Conservation (phyloP, 805 yeast genomes). For the Kockiozyma suomiensis region DNA sequence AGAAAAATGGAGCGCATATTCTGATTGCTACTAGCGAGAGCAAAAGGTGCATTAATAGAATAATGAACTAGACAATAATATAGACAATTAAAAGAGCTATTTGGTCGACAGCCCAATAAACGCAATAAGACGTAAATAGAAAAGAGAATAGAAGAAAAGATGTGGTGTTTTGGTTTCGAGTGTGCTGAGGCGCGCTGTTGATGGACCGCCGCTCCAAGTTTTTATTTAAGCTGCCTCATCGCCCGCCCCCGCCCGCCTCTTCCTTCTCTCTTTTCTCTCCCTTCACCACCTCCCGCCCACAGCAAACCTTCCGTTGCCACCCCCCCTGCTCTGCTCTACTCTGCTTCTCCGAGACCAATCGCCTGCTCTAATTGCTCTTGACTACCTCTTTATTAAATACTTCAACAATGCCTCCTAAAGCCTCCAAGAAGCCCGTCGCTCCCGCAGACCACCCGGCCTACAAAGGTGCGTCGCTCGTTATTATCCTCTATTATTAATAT, state of each 20-base stretch:
- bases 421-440: slow-evolving; percentile 37
- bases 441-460: slow-evolving; percentile 42
- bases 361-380: neutral
- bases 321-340: too few relatives aligned
- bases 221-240: slow-evolving; percentile 14
- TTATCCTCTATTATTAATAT: neutral
- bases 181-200: neutral
- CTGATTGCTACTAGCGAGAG: too few relatives aligned
- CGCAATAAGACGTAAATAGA: neutral
- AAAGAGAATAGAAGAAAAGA: neutral
- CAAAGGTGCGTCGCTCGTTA: slow-evolving; percentile 42
- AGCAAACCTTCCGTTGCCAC: neutral
- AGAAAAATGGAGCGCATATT: too few relatives aligned
- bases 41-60: too few relatives aligned
- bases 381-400: neutral
- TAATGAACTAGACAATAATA: too few relatives aligned
- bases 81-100: too few relatives aligned
- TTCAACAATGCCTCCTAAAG: slow-evolving; percentile 36
- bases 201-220: slow-evolving; percentile 8
- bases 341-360: neutral
- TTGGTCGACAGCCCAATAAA: neutral
- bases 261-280: slow-evolving; percentile 3
- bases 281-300: neutral
- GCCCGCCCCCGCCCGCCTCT: slow-evolving; percentile 9
- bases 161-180: neutral